Evolutionary conservation across 148 eudicot genomes (phyloP).

Genomic region (Silene uniflora): DNA sequence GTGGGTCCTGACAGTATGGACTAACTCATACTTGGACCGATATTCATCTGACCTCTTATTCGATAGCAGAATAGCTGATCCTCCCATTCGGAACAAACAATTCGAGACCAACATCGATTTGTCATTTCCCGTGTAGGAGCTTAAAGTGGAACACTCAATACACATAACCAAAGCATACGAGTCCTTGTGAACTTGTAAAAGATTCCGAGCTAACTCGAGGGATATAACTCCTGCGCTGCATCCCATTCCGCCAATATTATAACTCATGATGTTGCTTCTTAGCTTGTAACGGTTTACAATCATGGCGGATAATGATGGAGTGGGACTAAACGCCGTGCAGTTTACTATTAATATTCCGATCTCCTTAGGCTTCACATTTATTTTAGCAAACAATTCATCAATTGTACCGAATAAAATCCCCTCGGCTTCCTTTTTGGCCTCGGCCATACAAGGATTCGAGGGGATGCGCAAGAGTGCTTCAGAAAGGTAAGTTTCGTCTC

Average conservation of each 20-base stretch:
- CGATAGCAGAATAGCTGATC: conserved; percentile 15
- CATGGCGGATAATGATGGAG: conserved; percentile 22
- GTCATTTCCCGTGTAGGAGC: conserved; percentile 11
- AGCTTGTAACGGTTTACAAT: conserved; percentile 15
- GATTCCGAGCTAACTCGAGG: conserved; percentile 7
- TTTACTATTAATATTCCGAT: conserved; percentile 19
- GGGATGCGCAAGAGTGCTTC: conserved; percentile 4
- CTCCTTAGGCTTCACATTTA: conserved; percentile 13
- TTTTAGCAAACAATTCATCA: conserved; percentile 17
- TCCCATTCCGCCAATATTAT: conserved; percentile 17
- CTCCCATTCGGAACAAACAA: conserved; percentile 19
- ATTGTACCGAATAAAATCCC: conserved; percentile 10
- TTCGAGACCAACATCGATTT: conserved; percentile 18
- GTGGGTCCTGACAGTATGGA: conserved; percentile 18
- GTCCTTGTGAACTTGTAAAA: conserved; percentile 14
- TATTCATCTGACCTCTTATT: conserved; percentile 12
- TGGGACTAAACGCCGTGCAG: conserved; percentile 7
- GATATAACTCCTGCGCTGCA: conserved; percentile 18
- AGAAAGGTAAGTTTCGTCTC: conserved; percentile 17
- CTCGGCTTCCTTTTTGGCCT: conserved; percentile 20
- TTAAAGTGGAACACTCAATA: conserved; percentile 8
- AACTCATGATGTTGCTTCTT: conserved; percentile 18
- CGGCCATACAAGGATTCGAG: not conserved
- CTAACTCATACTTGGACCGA: conserved; percentile 16
- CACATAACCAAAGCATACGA: conserved; percentile 12